These are phyloP conservation scores for Torrubiella hemipterigena DNA, from an alignment of 2,329 filamentous ascomycete genomes.

Conservation along the genomic window DNA sequence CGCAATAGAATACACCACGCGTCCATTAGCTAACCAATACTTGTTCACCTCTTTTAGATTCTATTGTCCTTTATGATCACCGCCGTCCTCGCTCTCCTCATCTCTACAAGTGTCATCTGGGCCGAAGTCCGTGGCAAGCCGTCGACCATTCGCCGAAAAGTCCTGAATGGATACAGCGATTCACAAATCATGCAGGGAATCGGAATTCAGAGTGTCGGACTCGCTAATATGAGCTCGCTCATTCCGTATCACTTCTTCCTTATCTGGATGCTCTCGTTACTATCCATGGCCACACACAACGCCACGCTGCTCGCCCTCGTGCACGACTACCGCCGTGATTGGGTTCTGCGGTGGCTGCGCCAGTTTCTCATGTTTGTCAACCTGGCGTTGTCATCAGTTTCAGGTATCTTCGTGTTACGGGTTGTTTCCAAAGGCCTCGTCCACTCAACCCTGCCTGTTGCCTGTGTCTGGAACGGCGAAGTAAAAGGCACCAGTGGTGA, in stretches of 20 bases:
- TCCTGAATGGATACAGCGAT: conserved; percentile 54
- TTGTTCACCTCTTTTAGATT: conserved; percentile 24
- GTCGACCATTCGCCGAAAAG: conserved; percentile 46
- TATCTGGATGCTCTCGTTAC: conserved; percentile 54
- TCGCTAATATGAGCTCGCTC: conserved; percentile 45
- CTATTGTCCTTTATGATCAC: conserved; percentile 57
- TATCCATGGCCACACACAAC: conserved; percentile 55
- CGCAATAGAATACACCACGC: not conserved
- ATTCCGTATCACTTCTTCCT: conserved; percentile 61
- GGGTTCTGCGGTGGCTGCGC: conserved; percentile 54
- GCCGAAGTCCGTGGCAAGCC: conserved; percentile 35
- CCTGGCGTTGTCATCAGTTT: conserved; percentile 43
- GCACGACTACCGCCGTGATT: conserved; percentile 53
- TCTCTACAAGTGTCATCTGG: conserved; percentile 45
- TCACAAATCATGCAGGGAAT: conserved; percentile 60
- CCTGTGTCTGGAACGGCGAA: conserved; percentile 43
- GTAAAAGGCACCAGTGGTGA: conserved; percentile 23
- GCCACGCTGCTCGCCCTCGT: conserved; percentile 52
- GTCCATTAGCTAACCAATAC: not conserved
- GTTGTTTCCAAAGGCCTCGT: conserved; percentile 39
- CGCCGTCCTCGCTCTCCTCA: conserved; percentile 40
- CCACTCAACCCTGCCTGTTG: conserved; percentile 43
- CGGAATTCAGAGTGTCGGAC: conserved; percentile 52
- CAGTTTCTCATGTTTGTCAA: conserved; percentile 56
- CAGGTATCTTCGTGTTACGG: conserved; percentile 44